Conservation (phyloP, 257 asterid genomes). For the Solanum virginianum region DNA sequence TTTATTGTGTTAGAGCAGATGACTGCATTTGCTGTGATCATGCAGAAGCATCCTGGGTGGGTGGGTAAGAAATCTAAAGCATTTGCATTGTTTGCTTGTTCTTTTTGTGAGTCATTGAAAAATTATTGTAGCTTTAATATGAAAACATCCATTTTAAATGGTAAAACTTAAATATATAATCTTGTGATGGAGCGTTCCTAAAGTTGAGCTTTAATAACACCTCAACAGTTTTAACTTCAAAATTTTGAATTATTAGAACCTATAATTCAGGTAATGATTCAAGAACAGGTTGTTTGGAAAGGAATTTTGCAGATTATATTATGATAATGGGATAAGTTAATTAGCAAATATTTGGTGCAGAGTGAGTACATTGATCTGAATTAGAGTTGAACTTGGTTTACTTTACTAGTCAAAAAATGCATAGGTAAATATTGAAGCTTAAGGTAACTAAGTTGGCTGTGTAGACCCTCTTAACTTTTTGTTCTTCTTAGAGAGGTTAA, state of each 20-base stretch:
- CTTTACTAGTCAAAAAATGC: neutral
- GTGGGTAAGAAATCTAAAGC: constrained; percentile 58
- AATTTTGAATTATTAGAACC: neutral
- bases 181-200: neutral
- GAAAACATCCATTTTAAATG: neutral
- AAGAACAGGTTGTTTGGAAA: neutral
- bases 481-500: neutral
- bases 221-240: neutral
- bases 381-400: neutral
- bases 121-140: neutral
- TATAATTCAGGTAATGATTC: neutral
- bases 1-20: constrained; percentile 92
- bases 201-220: neutral
- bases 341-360: neutral
- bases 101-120: neutral
- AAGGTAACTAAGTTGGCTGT: neutral
- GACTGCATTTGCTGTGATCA: constrained; percentile 99
- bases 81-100: neutral
- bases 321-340: neutral
- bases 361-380: neutral
- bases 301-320: neutral
- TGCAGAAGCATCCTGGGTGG: constrained; percentile 99
- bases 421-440: neutral
- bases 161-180: neutral
- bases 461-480: neutral